Percentiles rank a stretch among this genome's conserved stretches.
phyloP scores from a whole-genome alignment of 2,329 filamentous ascomycete genomes.

The Cryphonectria nitschkei region DNA sequence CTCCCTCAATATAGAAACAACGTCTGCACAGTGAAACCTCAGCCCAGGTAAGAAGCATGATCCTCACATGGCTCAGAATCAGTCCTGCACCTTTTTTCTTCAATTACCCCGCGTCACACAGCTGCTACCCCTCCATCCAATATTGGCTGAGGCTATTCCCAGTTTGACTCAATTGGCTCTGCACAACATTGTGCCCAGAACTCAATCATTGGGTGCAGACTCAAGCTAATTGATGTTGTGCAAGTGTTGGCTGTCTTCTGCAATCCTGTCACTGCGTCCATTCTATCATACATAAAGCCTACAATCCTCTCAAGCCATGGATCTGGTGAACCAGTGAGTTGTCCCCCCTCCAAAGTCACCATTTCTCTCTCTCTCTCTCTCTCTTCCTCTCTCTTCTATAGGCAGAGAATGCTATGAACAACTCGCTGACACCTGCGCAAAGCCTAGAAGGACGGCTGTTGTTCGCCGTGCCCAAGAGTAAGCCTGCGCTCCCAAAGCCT shows the following conservation, averaged over 20 bases:
- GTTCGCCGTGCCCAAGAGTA: constrained; percentile 98
- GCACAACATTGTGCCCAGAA: constrained; percentile 7
- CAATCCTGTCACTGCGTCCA: background rate
- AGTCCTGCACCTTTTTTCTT: background rate
- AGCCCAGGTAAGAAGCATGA: background rate
- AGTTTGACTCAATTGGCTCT: constrained; percentile 23
- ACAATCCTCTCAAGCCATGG: constrained; percentile 43
- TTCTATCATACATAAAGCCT: background rate
- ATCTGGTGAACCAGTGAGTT: constrained; percentile 58
- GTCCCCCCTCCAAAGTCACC: constrained; percentile 20
- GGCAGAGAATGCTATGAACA: constrained; percentile 16
- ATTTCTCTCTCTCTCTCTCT: background rate
- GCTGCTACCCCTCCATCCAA: constrained; percentile 19
- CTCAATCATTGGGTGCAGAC: constrained; percentile 13
- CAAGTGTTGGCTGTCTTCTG: background rate
- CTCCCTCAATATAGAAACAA: background rate
- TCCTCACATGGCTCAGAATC: background rate
- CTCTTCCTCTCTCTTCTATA: background rate
- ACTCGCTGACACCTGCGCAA: constrained; percentile 42
- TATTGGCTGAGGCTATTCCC: constrained; percentile 20
- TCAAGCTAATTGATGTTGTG: background rate
- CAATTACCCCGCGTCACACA: constrained; percentile 7
- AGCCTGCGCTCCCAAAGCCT: constrained; percentile 44
- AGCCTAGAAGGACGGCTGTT: constrained; percentile 91
- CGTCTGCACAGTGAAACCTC: no score